Conservation (phyloP, 768 basidiomycete genomes). For the Mycena indigotica region DNA sequence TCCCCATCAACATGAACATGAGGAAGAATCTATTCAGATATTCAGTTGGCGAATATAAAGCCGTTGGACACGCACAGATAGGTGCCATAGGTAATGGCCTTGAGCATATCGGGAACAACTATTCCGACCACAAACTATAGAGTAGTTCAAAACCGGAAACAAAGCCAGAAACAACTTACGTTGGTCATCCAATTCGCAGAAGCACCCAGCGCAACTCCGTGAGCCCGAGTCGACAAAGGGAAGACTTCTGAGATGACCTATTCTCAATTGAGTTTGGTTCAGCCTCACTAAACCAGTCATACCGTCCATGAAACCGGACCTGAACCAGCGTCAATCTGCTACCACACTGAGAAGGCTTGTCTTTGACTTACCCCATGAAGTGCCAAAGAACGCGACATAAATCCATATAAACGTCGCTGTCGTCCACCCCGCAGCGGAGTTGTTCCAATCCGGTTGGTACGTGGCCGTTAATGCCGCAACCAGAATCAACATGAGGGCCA, state of each 20-base stretch:
- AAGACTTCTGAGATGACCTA: conserved; percentile 43
- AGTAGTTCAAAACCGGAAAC: too few species aligned
- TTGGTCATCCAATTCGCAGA: conserved; percentile 46
- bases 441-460: conserved; percentile 27
- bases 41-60: not conserved
- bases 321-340: conserved; percentile 7
- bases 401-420: conserved; percentile 40
- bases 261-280: not conserved
- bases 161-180: conserved; percentile 1
- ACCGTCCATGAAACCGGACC: conserved; percentile 29
- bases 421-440: conserved; percentile 29
- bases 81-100: conserved; percentile 35
- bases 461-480: conserved; percentile 15
- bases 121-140: conserved; percentile 24
- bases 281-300: not conserved
- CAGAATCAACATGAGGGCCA: conserved; percentile 26
- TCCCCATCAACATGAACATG: conserved; percentile 30
- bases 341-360: not conserved
- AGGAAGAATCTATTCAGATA: conserved; percentile 25
- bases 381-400: conserved; percentile 41
- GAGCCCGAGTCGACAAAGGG: conserved; percentile 43
- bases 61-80: conserved; percentile 26
- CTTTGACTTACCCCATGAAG: conserved; percentile 29
- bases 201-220: conserved; percentile 44
- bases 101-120: conserved; percentile 38